phyloP scores from a whole-genome alignment of 2,329 filamentous ascomycete genomes.

The Pyrenochaeta sp. region DNA sequence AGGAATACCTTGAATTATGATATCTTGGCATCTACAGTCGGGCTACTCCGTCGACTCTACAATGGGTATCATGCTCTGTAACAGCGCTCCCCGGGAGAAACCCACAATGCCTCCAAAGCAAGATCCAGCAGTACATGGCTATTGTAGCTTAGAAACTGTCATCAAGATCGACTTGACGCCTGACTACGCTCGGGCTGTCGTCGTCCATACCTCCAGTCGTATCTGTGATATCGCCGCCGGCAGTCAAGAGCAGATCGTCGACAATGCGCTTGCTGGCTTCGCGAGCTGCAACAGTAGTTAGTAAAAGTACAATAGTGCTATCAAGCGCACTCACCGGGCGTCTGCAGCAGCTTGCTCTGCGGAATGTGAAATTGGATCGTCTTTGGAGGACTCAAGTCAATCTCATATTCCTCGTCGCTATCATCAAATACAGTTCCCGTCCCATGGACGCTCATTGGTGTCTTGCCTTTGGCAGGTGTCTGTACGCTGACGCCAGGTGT shows the following conservation, averaged over 20 bases:
- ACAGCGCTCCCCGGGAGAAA: not conserved
- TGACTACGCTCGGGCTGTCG: constrained; percentile 59
- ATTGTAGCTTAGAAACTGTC: constrained; percentile 54
- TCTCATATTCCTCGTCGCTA: constrained; percentile 66
- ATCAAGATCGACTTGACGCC: constrained; percentile 55
- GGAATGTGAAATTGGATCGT: constrained; percentile 87
- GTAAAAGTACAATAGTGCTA: constrained; percentile 1
- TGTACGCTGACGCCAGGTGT: constrained; percentile 86
- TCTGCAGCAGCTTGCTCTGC: constrained; percentile 79
- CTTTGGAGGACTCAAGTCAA: constrained; percentile 86
- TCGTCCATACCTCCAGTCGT: constrained; percentile 53
- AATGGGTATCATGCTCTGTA: not conserved
- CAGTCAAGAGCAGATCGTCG: constrained; percentile 78
- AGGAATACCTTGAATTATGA: constrained; percentile 14
- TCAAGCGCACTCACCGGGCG: constrained; percentile 68
- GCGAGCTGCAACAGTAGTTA: constrained; percentile 61
- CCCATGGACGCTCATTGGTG: constrained; percentile 60
- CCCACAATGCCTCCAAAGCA: not conserved
- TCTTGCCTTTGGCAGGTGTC: constrained; percentile 66
- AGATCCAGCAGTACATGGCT: not conserved
- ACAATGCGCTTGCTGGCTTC: constrained; percentile 85
- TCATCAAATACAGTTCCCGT: constrained; percentile 70
- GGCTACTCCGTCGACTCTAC: not conserved
- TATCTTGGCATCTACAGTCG: not conserved
- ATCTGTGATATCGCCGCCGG: constrained; percentile 68